phyloP scores from a whole-genome alignment of 2,329 filamentous ascomycete species.

The Akanthomyces muscarius region DNA sequence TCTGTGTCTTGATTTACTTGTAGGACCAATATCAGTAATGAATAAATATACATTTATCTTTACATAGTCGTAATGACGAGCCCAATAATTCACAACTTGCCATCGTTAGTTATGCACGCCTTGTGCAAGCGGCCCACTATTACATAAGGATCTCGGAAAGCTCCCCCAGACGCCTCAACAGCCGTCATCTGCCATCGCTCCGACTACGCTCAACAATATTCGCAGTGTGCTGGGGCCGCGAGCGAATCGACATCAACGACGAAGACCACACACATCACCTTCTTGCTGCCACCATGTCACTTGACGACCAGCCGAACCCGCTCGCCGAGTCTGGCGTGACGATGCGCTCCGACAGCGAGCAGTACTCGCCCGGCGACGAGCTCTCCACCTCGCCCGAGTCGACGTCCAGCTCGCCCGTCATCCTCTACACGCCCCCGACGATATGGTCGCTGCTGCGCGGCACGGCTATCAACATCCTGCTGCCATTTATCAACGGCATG shows the following conservation, averaged over 20 bases:
- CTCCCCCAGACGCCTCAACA: constrained; percentile 9
- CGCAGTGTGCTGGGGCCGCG: not conserved
- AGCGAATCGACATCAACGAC: not conserved
- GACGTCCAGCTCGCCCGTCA: constrained; percentile 56
- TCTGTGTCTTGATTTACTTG: too few species aligned
- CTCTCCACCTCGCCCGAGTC: constrained; percentile 58
- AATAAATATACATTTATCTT: too few species aligned
- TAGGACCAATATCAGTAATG: too few species aligned
- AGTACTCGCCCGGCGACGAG: constrained; percentile 66
- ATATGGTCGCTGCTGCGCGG: constrained; percentile 81
- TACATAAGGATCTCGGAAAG: constrained; percentile 10
- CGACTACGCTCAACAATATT: constrained; percentile 3
- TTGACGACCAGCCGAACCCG: constrained; percentile 39
- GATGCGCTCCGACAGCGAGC: constrained; percentile 78
- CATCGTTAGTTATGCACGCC: not conserved
- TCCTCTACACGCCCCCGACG: constrained; percentile 86
- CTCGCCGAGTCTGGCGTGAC: constrained; percentile 72
- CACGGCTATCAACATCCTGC: constrained; percentile 88
- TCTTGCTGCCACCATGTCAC: constrained; percentile 7
- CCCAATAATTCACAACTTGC: not conserved
- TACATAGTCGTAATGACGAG: not conserved
- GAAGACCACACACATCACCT: not conserved
- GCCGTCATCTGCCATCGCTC: not conserved
- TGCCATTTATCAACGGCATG: constrained; percentile 95
- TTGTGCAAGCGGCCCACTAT: not conserved